Percentiles rank a stretch among this genome's conserved stretches.
Evolutionary conservation across 345 rosid genomes (phyloP).

Genomic region (Citrus sp.): DNA sequence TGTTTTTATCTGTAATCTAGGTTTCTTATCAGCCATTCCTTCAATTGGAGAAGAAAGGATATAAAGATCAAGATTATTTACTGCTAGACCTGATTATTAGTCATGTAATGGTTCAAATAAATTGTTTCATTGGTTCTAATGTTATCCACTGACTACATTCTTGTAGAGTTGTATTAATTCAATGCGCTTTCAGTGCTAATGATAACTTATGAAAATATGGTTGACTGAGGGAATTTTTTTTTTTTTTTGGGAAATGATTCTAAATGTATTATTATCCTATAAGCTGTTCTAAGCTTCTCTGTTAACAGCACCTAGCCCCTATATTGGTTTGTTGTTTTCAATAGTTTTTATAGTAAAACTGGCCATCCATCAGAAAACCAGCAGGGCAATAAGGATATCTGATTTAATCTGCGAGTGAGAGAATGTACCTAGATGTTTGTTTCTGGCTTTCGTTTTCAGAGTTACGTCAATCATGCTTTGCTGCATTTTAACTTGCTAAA

Average conservation of each 20-base stretch:
- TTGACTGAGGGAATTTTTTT: too few species aligned
- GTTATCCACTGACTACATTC: background rate
- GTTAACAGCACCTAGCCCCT: background rate
- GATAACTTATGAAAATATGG: background rate
- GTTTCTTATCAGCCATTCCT: constrained; percentile 7
- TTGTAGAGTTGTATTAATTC: background rate
- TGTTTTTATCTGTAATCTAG: background rate
- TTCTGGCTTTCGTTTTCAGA: background rate
- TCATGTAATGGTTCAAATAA: constrained; percentile 1
- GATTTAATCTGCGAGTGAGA: background rate
- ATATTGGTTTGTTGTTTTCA: background rate
- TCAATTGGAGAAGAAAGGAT: constrained; percentile 8
- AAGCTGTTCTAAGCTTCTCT: background rate
- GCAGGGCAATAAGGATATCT: background rate
- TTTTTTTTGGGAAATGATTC: background rate
- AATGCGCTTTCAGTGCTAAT: background rate
- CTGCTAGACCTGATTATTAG: constrained; percentile 6
- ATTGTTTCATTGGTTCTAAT: background rate
- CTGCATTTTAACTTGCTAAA: background rate
- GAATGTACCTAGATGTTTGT: too few species aligned
- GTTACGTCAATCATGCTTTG: too few species aligned
- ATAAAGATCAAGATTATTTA: background rate
- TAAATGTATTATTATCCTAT: background rate
- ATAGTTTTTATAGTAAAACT: background rate
- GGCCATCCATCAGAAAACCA: background rate